Base-by-base conservation (phyloP, 306 rosid species). In the Medicago ruthenica region DNA sequence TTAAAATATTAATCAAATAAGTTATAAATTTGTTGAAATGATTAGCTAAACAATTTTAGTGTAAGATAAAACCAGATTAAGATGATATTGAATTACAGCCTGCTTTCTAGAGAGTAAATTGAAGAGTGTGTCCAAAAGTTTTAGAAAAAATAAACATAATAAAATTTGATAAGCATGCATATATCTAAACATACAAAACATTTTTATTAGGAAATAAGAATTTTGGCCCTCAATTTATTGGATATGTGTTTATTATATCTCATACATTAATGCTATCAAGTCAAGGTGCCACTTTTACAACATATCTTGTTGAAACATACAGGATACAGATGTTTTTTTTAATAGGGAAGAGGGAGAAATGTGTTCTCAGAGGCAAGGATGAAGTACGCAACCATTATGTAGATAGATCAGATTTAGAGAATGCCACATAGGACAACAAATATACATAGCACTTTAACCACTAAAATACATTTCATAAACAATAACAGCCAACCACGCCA, bases 301-400 rank as follows among this genome's bases (percentile, higher is more conserved):
- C 62, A 24, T 40, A 47, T 74, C 40, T 24, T 8, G 36, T 76
- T 64, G 21, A 58, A 48, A 67, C 63, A 60, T 84, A 95, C n/a
- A n/a, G n/a, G n/a, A 18, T 65, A 34, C 37, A 34, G 37, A 34
- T 34, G 4, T 34, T 47, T 31, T 62, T n/a, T n/a, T n/a, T n/a
- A n/a, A 17, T 34, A 4, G 2, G 4, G 11, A 18, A 41, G 10
- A 3, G 41, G 40, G 40, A 13, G 63, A 42, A 31, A 34, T 7
- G 5, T 22, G 4, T 67, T 39, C 39, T n/a, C 10, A n/a, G 63
- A 34, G 41, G 39, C n/a, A n/a, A n/a, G n/a, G n/a, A n/a, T n/a
- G n/a, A n/a, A n/a, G n/a, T n/a, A n/a, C n/a, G n/a, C n/a, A n/a
- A n/a, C n/a, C n/a, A n/a, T n/a, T n/a, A n/a, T n/a, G n/a, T n/a